Evolutionary conservation across 805 yeast species (phyloP).

Genomic region (Metschnikowia cubensis): DNA sequence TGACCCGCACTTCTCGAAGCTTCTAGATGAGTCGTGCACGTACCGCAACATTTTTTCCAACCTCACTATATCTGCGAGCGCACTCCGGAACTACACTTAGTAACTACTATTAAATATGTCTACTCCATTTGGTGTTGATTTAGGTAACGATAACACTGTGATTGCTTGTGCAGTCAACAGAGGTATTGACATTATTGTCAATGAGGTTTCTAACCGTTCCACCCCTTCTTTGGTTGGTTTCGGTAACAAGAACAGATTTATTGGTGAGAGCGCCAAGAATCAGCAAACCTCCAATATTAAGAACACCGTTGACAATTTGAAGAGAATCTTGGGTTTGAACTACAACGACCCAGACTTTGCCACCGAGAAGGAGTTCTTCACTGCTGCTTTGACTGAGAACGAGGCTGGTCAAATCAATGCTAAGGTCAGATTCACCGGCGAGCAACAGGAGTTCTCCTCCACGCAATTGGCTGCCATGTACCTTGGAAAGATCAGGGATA

Average conservation of each 20-base stretch:
- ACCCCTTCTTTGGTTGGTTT: constrained; percentile 92
- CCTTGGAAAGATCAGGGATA: constrained; percentile 82
- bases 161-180: constrained; percentile 95
- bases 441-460: constrained; percentile 73
- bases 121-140: constrained; percentile 95
- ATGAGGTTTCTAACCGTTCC: constrained; percentile 96
- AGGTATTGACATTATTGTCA: constrained; percentile 97
- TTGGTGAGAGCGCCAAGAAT: constrained; percentile 94
- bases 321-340: constrained; percentile 84
- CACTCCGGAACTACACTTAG: not conserved
- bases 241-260: constrained; percentile 80
- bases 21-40: constrained; percentile 25
- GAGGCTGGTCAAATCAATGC: constrained; percentile 75
- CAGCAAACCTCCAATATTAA: constrained; percentile 95
- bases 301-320: constrained; percentile 92
- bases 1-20: constrained; percentile 18
- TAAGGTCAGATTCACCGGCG: constrained; percentile 79
- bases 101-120: constrained; percentile 51
- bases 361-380: constrained; percentile 68
- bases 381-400: constrained; percentile 66
- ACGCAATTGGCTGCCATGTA: constrained; percentile 94
- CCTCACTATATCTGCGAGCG: constrained; percentile 1
- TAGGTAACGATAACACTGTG: constrained; percentile 92
- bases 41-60: constrained; percentile 10
- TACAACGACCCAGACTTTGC: constrained; percentile 72